Base-by-base conservation (phyloP, 768 basidiomycete species). In the Boletus rex-veris region DNA sequence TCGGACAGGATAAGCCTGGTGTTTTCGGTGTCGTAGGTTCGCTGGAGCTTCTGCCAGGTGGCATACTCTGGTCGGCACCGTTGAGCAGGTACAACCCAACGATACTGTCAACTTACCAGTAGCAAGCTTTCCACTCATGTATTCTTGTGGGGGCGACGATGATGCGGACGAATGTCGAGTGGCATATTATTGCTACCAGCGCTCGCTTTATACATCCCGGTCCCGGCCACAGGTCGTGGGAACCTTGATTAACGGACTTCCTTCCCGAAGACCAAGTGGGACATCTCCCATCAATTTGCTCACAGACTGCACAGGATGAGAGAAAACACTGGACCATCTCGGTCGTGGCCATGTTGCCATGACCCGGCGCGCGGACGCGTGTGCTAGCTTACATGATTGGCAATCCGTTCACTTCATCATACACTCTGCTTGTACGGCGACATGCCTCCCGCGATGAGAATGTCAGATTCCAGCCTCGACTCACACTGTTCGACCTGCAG, bases 21-120 rank as follows among this genome's bases (percentile, higher is more conserved):
- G 58, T 81, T 76, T 65, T 93, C 80, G 12, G 80, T 71, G 68
- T 90, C 85, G 71, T 96, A 89, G 55, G 90, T 80, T 63, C 78
- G 63, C 76, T 97, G 88, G 62, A 99, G 89, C 72, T 90, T 87
- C 76, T 91, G 82, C 95, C 95, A 98, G 38, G 92, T 74, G 24
- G 83, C 51, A 74, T 97, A 97, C 49, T 92, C 95, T 98, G 68
- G 30, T 19, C 31, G 42, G 38, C 3, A 53, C 43, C 55, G 36
- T 48, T 54, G 15, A 38, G 50, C 12, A 33, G 14, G 19, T 14
- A 40, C 7, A 37, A 18, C 10, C 11, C 19, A 43, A 15, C 26
- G 2, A 31, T 15, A 10, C 12, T 31, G 3, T 28, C 28, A 46
- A 52, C 63, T 35, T 52, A 78, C 83, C 84, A 64, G 84, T 80